These are phyloP conservation scores for Exophiala spinifera DNA, from an alignment of 2,329 filamentous ascomycete species.

Conservation along the genomic window DNA sequence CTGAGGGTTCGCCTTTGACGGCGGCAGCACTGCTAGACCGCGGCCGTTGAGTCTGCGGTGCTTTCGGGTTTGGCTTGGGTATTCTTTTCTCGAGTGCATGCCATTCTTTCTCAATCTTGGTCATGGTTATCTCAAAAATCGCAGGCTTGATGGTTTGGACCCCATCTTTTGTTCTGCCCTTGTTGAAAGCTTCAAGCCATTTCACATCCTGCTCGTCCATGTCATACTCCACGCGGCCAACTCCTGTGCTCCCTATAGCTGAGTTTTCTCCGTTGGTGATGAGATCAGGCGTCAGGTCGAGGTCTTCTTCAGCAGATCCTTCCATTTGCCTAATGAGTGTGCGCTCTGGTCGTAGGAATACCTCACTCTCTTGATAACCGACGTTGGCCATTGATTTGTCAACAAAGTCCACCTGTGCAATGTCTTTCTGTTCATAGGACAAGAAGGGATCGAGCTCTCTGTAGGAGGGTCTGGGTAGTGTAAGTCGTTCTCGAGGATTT, in stretches of 20 bases:
- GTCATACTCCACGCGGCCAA: slow-evolving; percentile 93
- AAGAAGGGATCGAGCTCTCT: slow-evolving; percentile 46
- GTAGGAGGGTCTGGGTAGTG: slow-evolving; percentile 49
- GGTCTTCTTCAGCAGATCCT: slow-evolving; percentile 61
- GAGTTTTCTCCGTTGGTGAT: slow-evolving; percentile 61
- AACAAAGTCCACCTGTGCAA: slow-evolving; percentile 84
- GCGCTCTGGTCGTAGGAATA: slow-evolving; percentile 74
- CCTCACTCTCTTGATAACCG: slow-evolving; percentile 91
- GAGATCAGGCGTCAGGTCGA: slow-evolving; percentile 53
- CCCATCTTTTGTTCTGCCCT: slow-evolving; percentile 67
- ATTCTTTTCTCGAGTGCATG: slow-evolving; percentile 93
- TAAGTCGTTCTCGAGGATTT: slow-evolving; percentile 49
- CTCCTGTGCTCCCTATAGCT: slow-evolving; percentile 48
- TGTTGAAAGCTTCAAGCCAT: slow-evolving; percentile 85
- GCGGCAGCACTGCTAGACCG: slow-evolving; percentile 91
- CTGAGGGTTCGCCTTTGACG: slow-evolving; percentile 84
- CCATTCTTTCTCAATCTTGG: slow-evolving; percentile 99
- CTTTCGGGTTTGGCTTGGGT: slow-evolving; percentile 93
- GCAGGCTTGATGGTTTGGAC: slow-evolving; percentile 85
- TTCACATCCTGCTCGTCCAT: slow-evolving; percentile 99
- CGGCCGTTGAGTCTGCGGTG: slow-evolving; percentile 88
- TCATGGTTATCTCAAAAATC: slow-evolving; percentile 96
- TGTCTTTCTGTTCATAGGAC: slow-evolving; percentile 71
- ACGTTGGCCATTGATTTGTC: slow-evolving; percentile 95
- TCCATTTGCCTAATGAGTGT: slow-evolving; percentile 64